Evolutionary conservation across 805 yeast species (phyloP).

Genomic region (Myxozyma udenii): DNA sequence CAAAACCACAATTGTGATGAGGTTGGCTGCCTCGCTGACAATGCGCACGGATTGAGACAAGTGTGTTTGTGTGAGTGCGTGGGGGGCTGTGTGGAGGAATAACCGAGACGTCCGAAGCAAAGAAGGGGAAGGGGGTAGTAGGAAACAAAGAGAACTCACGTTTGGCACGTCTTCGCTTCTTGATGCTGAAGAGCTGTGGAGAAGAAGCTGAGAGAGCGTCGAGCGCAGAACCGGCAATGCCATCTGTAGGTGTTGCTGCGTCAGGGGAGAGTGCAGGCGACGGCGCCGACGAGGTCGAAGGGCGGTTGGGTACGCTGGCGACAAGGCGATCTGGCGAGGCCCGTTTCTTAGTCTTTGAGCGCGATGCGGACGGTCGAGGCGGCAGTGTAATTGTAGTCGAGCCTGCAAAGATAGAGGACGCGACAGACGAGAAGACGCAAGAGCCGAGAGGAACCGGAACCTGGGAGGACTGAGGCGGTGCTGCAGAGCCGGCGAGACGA

Average conservation of each 20-base stretch:
- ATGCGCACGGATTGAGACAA: too few relatives aligned
- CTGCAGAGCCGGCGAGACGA: neutral
- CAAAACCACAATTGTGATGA: too few relatives aligned
- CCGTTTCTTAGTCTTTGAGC: constrained; percentile 28
- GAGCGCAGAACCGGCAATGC: neutral
- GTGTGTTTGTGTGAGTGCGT: too few relatives aligned
- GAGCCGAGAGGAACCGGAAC: constrained; percentile 11
- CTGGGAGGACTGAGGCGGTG: neutral
- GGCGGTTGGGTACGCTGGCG: constrained; percentile 1
- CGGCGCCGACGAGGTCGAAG: neutral
- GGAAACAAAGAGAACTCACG: constrained; percentile 15
- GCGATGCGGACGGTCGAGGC: constrained; percentile 29
- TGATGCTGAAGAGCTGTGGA: constrained; percentile 10
- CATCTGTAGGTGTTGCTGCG: neutral
- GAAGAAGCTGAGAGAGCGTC: neutral
- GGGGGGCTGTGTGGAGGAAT: too few relatives aligned
- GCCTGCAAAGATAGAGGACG: constrained; percentile 28
- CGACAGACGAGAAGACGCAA: constrained; percentile 29
- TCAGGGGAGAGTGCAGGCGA: neutral
- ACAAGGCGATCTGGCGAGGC: constrained; percentile 28
- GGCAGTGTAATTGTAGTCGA: constrained; percentile 29
- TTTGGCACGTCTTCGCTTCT: constrained; percentile 26
- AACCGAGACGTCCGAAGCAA: neutral
- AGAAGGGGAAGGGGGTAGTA: neutral
- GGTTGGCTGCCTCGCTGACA: too few relatives aligned